These are phyloP conservation scores for Podospora pseudopauciseta DNA, from an alignment of 495 filamentous ascomycete genomes.

Conservation along the genomic window DNA sequence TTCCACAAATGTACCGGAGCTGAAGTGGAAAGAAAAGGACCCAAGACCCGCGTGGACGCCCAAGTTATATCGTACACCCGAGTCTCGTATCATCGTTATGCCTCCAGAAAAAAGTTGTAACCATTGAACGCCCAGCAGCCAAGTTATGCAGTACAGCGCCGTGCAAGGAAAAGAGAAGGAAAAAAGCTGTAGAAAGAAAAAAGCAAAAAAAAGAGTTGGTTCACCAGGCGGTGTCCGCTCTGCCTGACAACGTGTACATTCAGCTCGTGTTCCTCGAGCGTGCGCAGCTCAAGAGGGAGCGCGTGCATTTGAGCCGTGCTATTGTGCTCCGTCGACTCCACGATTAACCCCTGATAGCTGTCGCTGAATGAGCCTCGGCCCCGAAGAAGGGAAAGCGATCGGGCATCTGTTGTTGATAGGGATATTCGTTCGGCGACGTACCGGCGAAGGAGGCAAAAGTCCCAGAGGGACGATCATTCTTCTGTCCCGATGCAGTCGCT, in stretches of 20 bases:
- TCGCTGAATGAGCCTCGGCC: slow-evolving; percentile 38
- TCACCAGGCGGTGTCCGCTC: not conserved
- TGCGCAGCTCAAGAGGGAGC: not conserved
- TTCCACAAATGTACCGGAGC: slow-evolving; percentile 6
- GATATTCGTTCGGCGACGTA: slow-evolving; percentile 39
- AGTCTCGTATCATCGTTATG: not conserved
- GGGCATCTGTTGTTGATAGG: slow-evolving; percentile 37
- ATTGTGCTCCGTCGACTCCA: not conserved
- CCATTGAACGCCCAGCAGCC: slow-evolving; percentile 20
- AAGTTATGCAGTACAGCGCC: slow-evolving; percentile 15
- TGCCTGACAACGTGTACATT: slow-evolving; percentile 9
- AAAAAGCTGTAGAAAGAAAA: not conserved
- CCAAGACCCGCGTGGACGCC: not conserved
- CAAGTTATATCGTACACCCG: not conserved
- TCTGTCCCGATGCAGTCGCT: slow-evolving; percentile 16
- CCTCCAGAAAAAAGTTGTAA: not conserved
- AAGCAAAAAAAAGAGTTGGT: no score
- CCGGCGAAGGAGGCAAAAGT: slow-evolving; percentile 34
- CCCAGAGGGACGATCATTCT: slow-evolving; percentile 24
- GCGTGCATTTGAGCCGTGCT: not conserved
- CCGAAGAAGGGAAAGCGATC: slow-evolving; percentile 40
- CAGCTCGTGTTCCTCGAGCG: not conserved
- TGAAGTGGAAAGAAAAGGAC: not conserved
- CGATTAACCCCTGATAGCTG: slow-evolving; percentile 33
- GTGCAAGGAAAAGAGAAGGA: slow-evolving; percentile 8